Conservation (phyloP, 306 rosid species). For the Vachellia collinsii region DNA sequence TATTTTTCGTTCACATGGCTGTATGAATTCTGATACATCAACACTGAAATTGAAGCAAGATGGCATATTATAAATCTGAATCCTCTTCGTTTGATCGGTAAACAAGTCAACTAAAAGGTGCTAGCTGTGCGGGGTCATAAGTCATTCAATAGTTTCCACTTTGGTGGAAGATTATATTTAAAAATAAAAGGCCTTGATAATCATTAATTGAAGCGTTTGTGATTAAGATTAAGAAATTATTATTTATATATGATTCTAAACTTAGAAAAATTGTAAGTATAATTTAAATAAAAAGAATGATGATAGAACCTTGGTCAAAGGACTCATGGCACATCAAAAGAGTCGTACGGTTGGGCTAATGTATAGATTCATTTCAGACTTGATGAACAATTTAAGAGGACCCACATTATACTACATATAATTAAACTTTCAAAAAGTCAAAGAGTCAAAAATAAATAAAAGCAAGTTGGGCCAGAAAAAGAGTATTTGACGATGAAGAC, state of each 20-base stretch:
- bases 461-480: neutral
- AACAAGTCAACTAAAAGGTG: neutral
- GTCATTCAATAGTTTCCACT: neutral
- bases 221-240: too few species aligned
- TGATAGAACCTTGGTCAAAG: neutral
- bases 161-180: too few species aligned
- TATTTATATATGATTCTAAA: too few species aligned
- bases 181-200: too few species aligned
- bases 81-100: neutral
- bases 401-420: neutral
- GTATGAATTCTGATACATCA: neutral
- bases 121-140: too few species aligned
- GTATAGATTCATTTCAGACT: neutral
- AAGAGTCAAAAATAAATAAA: neutral
- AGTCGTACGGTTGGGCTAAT: neutral
- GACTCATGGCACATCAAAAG: neutral
- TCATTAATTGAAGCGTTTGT: neutral
- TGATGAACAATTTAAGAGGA: neutral
- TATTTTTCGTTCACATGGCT: neutral
- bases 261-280: too few species aligned
- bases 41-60: neutral
- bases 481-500: neutral
- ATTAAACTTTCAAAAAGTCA: neutral
- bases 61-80: neutral
- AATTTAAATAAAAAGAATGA: too few species aligned